phyloP scores from a whole-genome alignment of 2,329 filamentous ascomycete species.

The Alternaria sp. region DNA sequence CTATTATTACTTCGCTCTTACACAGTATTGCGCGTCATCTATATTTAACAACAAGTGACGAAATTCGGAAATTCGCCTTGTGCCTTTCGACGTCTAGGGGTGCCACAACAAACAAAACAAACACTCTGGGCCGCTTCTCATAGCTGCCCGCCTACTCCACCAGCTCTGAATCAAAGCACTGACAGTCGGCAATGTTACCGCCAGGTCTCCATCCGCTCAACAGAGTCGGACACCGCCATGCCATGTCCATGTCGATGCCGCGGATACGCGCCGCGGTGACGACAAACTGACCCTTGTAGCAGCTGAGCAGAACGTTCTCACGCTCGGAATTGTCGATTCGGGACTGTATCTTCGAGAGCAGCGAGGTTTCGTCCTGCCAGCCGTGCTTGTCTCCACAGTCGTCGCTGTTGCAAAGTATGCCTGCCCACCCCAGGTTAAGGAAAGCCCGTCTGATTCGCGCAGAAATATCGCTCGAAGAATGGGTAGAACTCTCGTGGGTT shows the following conservation, averaged over 20 bases:
- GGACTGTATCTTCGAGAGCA: constrained; percentile 52
- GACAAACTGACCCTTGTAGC: constrained; percentile 60
- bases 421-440: constrained; percentile 55
- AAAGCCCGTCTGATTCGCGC: constrained; percentile 55
- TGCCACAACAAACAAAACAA: constrained; percentile 17
- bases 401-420: constrained; percentile 52
- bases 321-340: constrained; percentile 39
- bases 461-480: constrained; percentile 53
- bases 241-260: constrained; percentile 41
- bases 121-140: not conserved
- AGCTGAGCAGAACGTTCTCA: constrained; percentile 53
- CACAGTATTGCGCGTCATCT: constrained; percentile 2
- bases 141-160: constrained; percentile 10
- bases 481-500: constrained; percentile 50
- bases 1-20: constrained; percentile 3
- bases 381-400: constrained; percentile 53
- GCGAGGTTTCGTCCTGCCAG: constrained; percentile 52
- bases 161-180: constrained; percentile 39
- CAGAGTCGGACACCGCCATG: constrained; percentile 41
- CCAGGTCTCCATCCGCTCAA: constrained; percentile 38
- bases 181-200: constrained; percentile 39
- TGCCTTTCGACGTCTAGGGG: constrained; percentile 14
- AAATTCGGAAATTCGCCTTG: constrained; percentile 2
- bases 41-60: constrained; percentile 14
- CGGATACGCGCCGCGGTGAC: constrained; percentile 56